phyloP scores from a whole-genome alignment of 2,329 filamentous ascomycete species.

The Clarireedia paspali region DNA sequence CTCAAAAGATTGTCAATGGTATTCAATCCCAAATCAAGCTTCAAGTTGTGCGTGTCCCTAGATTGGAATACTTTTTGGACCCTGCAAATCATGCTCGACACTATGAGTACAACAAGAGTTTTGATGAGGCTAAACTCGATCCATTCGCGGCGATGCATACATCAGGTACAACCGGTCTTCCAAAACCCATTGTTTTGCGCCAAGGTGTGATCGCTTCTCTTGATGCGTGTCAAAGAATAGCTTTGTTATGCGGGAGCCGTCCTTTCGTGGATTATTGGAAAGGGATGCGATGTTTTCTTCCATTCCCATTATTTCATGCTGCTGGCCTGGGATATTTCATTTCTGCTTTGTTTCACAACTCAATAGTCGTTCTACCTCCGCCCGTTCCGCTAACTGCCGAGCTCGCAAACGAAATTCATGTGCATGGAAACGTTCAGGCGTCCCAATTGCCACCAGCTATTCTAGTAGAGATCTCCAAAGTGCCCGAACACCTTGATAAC shows the following conservation, averaged over 20 bases:
- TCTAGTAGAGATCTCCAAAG: slow-evolving; percentile 1
- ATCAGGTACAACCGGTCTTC: slow-evolving; percentile 11
- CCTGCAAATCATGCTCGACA: background rate
- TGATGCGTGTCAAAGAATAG: background rate
- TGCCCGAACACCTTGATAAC: background rate
- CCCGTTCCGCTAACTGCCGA: background rate
- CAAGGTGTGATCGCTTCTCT: slow-evolving; percentile 7
- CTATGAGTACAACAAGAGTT: slow-evolving; percentile 12
- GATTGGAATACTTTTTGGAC: background rate
- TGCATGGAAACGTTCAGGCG: background rate
- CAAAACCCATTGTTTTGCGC: slow-evolving; percentile 9
- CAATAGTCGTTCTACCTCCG: background rate
- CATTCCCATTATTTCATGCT: slow-evolving; percentile 11
- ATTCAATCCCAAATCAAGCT: background rate
- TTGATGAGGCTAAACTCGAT: slow-evolving; percentile 16
- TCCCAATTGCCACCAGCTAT: background rate
- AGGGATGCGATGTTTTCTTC: background rate
- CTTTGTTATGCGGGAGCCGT: background rate
- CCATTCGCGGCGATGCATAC: slow-evolving; percentile 9
- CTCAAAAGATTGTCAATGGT: background rate
- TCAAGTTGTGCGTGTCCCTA: background rate
- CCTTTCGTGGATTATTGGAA: background rate
- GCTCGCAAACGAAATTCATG: background rate
- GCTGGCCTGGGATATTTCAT: background rate
- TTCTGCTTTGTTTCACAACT: background rate